Percentiles rank a stretch among this genome's conserved stretches.
These are phyloP conservation scores for Dichotomopilus funicola DNA, from an alignment of 2,329 filamentous ascomycete genomes.

Conservation along the genomic window DNA sequence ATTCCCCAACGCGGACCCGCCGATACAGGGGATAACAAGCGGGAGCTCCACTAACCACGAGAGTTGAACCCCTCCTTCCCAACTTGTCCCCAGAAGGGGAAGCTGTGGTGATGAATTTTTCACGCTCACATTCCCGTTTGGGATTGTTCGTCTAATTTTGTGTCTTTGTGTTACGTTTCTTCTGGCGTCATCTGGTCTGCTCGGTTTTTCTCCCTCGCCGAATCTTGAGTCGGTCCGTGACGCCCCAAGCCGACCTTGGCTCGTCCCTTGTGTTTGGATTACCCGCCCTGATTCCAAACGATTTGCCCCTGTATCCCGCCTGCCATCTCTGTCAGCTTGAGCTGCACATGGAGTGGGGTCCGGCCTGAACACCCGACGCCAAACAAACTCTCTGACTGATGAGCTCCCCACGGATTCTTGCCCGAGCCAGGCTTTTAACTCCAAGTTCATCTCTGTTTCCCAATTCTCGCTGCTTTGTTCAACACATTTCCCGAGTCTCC, in stretches of 20 bases:
- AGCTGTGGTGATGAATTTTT: slow-evolving; percentile 5
- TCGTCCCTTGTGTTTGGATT: not conserved
- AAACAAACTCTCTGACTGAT: not conserved
- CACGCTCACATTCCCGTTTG: slow-evolving; percentile 8
- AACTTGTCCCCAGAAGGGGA: slow-evolving; percentile 12
- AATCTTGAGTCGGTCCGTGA: not conserved
- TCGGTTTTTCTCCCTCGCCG: not conserved
- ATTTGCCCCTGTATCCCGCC: not conserved
- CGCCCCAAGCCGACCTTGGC: not conserved
- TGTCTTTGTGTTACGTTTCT: not conserved
- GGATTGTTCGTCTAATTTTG: not conserved
- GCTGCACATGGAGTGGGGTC: slow-evolving; percentile 8
- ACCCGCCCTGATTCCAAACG: not conserved
- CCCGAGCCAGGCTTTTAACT: slow-evolving; percentile 12
- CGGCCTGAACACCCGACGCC: not conserved
- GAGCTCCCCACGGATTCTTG: slow-evolving; percentile 7
- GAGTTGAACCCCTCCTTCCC: slow-evolving; percentile 1
- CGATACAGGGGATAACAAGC: not conserved
- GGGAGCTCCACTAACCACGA: not conserved
- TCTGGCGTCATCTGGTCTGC: not conserved
- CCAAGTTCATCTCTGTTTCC: not conserved
- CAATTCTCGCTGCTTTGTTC: not conserved
- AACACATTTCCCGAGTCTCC: not conserved
- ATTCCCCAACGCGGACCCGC: not conserved
- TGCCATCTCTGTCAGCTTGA: slow-evolving; percentile 7